Base-by-base conservation (phyloP, 2,329 filamentous ascomycete species). In the Dactylella cylindrospora region DNA sequence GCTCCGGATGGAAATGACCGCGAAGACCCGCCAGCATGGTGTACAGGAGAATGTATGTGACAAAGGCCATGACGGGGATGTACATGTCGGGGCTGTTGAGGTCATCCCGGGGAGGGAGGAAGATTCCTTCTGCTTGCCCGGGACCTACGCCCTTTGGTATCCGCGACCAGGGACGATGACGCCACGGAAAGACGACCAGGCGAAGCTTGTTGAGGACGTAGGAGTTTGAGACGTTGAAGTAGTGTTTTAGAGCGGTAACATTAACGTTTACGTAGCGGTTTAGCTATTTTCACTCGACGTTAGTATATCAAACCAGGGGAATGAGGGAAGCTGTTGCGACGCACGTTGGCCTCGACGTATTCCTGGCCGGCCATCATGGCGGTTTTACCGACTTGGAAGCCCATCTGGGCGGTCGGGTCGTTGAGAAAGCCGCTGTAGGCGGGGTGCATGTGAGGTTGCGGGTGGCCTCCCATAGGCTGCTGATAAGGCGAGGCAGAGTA, bases 11-110 rank as follows among this genome's bases (percentile, higher is more conserved):
- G 76, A 98, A 98, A 66, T 89, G 84, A 22, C 93, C 91, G 46
- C 88, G 82, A 36, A 98, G 79, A 35, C 93, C 93, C 6, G 91
- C 91, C 51, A 98, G 79, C 33, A 97, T 79, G 0, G 91, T 93
- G 3, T 88, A 94, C 8, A 98, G 81, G 26, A 98, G 84, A 66
- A 98, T 95, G 74, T 98, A 98, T 19, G 93, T 98, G 39, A 97
- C 90, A 47, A 98, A 79, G 1, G 93, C 91, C 93, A 98, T 98
- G 70, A 94, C 86, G 59, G 90, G 90, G 69, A 98, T 98, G 76
- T 98, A 98, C 90, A 98, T 97, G 75, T 98, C 93, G 12, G 94
- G 93, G 67, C 89, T 94, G 75, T 98, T 98, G 74, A 97, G 79
- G 71, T 98, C 93, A 73, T 98, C 91, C 66, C 93, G 81, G 1